Evolutionary conservation across 495 filamentous ascomycete genomes (phyloP).

Genomic region (Oleoguttula mirabilis): DNA sequence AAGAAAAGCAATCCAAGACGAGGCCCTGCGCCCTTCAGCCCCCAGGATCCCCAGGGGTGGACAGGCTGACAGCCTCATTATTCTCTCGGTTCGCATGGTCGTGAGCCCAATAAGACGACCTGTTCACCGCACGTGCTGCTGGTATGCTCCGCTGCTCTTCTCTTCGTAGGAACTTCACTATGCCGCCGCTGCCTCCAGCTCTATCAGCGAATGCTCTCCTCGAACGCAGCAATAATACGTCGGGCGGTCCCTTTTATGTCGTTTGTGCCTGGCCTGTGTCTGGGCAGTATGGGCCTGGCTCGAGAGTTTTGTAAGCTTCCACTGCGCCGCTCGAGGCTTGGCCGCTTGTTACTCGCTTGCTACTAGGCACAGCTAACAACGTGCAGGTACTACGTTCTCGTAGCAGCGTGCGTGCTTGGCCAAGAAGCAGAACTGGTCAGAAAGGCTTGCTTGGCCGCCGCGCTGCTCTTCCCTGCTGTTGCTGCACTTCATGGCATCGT

Average conservation of each 20-base stretch:
- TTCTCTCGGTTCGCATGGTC: too few relatives aligned
- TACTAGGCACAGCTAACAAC: too few relatives aligned
- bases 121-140: too few relatives aligned
- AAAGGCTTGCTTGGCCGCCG: slow-evolving; percentile 48
- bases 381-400: slow-evolving; percentile 47
- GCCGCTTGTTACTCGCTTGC: too few relatives aligned
- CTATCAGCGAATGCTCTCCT: background rate
- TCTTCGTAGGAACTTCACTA: too few relatives aligned
- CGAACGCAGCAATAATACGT: background rate
- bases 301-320: slow-evolving; percentile 40
- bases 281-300: slow-evolving; percentile 48
- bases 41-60: too few relatives aligned
- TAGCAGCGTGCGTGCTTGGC: slow-evolving; percentile 46
- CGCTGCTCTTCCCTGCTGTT: slow-evolving; percentile 47
- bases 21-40: too few relatives aligned
- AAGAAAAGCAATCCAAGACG: too few relatives aligned
- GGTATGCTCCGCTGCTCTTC: too few relatives aligned
- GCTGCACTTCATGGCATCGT: slow-evolving; percentile 49
- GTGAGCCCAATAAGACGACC: too few relatives aligned
- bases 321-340: background rate
- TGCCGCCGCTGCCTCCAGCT: background rate
- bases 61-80: too few relatives aligned
- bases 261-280: slow-evolving; percentile 50
- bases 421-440: slow-evolving; percentile 45
- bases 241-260: slow-evolving; percentile 33